phyloP scores from a whole-genome alignment of 192 early-diverging fungal species.

The Martensiomyces pterosporus region DNA sequence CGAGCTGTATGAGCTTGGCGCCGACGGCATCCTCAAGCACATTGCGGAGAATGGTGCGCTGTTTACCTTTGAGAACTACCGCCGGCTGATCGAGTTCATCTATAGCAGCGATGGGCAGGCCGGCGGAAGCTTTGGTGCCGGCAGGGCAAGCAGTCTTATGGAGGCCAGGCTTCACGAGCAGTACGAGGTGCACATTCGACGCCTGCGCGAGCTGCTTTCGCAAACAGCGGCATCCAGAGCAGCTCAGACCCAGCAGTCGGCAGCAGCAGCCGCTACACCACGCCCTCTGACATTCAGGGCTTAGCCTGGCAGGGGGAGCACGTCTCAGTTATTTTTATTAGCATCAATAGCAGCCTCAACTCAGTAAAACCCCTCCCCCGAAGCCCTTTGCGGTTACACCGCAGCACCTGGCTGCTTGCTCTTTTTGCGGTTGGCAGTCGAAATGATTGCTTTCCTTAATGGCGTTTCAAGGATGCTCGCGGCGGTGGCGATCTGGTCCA shows the following conservation, averaged over 20 bases:
- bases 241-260: background rate
- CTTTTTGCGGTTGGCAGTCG: slow-evolving; percentile 12
- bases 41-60: slow-evolving; percentile 54
- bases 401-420: slow-evolving; percentile 1
- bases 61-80: slow-evolving; percentile 82
- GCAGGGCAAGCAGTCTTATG: slow-evolving; percentile 24
- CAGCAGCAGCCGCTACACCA: background rate
- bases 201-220: slow-evolving; percentile 30
- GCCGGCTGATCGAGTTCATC: slow-evolving; percentile 67
- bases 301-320: too few species aligned
- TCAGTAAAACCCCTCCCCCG: too few species aligned
- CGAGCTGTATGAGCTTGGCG: slow-evolving; percentile 61
- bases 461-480: slow-evolving; percentile 21
- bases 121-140: slow-evolving; percentile 9
- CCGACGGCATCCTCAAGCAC: slow-evolving; percentile 56
- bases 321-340: too few species aligned
- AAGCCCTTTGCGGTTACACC: too few species aligned
- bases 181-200: slow-evolving; percentile 27
- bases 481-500: slow-evolving; percentile 17
- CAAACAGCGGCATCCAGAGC: slow-evolving; percentile 4
- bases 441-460: slow-evolving; percentile 27
- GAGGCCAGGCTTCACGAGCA: slow-evolving; percentile 26
- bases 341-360: too few species aligned
- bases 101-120: slow-evolving; percentile 46
- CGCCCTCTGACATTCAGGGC: too few species aligned